These are phyloP conservation scores for Ustilago hordei DNA, from an alignment of 1,284 basidiomycete genomes.

Conservation along the genomic window DNA sequence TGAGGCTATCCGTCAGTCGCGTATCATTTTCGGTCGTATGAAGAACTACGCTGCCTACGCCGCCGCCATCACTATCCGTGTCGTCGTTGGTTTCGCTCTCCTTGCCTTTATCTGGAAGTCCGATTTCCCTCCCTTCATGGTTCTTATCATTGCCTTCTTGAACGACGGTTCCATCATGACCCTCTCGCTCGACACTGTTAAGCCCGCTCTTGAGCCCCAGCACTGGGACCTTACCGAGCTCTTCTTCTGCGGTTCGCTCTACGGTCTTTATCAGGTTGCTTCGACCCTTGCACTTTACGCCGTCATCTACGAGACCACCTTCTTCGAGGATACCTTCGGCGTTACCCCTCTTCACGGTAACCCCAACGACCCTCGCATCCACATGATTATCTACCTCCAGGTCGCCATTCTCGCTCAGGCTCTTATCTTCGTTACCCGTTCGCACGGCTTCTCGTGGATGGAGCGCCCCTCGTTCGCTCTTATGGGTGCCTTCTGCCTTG, in stretches of 20 bases:
- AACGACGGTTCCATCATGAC: conserved; percentile 99
- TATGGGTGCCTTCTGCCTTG: conserved; percentile 88
- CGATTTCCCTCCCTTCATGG: conserved; percentile 99
- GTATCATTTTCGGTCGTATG: conserved; percentile 98
- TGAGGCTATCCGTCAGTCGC: conserved; percentile 92
- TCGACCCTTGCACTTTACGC: conserved; percentile 81
- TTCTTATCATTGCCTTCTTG: conserved; percentile 93
- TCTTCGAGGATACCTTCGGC: conserved; percentile 89
- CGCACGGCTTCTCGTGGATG: conserved; percentile 98
- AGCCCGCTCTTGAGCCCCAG: conserved; percentile 87
- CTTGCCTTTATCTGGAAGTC: conserved; percentile 95
- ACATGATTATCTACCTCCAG: conserved; percentile 83
- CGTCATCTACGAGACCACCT: conserved; percentile 86
- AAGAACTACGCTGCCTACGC: conserved; percentile 88
- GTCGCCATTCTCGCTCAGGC: conserved; percentile 99
- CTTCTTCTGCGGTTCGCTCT: conserved; percentile 92
- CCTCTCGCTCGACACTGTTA: conserved; percentile 92
- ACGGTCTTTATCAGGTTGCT: conserved; percentile 89
- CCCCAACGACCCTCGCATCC: conserved; percentile 71
- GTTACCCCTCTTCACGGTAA: conserved; percentile 73
- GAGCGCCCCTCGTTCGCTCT: conserved; percentile 92
- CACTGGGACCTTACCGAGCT: conserved; percentile 97
- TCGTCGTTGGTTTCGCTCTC: conserved; percentile 95
- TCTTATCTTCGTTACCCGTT: conserved; percentile 94
- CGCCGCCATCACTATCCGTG: conserved; percentile 95